phyloP scores from a whole-genome alignment of 257 asterid species.

The Leonotis leonurus region DNA sequence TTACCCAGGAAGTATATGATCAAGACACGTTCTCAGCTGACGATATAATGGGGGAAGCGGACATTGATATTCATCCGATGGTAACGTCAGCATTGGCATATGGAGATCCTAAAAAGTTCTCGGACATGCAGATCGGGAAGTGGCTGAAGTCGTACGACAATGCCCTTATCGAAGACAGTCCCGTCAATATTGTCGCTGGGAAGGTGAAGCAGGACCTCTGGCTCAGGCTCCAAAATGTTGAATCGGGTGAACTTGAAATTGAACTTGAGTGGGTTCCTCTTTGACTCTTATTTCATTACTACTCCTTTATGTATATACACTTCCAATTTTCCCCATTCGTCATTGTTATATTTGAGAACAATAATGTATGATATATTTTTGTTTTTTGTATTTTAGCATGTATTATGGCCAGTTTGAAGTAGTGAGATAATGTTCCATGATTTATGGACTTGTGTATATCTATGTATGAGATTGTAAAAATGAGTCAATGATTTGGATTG shows the following conservation, averaged over 20 bases:
- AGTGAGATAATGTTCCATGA: too few relatives aligned
- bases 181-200: slow-evolving; percentile 80
- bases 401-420: too few relatives aligned
- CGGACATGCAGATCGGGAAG: slow-evolving; percentile 96
- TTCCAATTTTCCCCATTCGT: too few relatives aligned
- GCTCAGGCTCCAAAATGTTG: slow-evolving; percentile 91
- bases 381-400: too few relatives aligned
- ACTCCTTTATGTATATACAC: too few relatives aligned
- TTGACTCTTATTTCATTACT: slow-evolving; percentile 11
- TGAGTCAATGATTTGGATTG: too few relatives aligned
- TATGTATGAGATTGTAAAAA: too few relatives aligned
- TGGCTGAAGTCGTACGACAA: slow-evolving; percentile 93
- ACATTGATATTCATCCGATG: slow-evolving; percentile 91
- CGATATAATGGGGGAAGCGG: slow-evolving; percentile 97
- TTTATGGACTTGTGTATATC: too few relatives aligned
- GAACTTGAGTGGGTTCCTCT: slow-evolving; percentile 94
- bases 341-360: too few relatives aligned
- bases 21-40: slow-evolving; percentile 88
- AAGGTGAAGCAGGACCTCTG: slow-evolving; percentile 77
- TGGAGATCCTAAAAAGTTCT: slow-evolving; percentile 76
- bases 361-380: too few relatives aligned
- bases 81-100: slow-evolving; percentile 81
- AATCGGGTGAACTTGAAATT: slow-evolving; percentile 86
- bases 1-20: slow-evolving; percentile 61
- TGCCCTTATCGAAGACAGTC: slow-evolving; percentile 75